These are phyloP conservation scores for Quercus glauca DNA, from an alignment of 306 rosid species.

Conservation along the genomic window DNA sequence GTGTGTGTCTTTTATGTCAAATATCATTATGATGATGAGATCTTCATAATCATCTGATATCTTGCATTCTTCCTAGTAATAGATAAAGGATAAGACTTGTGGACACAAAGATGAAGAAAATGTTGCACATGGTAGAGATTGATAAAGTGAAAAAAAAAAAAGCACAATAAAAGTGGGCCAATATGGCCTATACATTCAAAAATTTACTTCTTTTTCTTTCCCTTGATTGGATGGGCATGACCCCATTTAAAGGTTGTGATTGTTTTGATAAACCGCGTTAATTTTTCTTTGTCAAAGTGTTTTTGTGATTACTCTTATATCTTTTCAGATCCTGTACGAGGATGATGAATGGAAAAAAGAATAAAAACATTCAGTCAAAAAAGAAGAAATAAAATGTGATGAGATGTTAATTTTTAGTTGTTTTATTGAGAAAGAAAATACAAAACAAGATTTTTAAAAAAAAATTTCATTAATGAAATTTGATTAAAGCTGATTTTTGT, in stretches of 20 bases:
- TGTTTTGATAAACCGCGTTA: not conserved
- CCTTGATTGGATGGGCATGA: slow-evolving; percentile 30
- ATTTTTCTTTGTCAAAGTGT: not conserved
- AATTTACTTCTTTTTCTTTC: slow-evolving; percentile 19
- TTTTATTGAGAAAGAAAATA: not conserved
- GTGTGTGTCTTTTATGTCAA: not conserved
- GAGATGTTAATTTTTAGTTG: not conserved
- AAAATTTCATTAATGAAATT: too few relatives aligned
- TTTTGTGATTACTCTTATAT: not conserved
- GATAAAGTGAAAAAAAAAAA: slow-evolving; percentile 33
- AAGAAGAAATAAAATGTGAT: not conserved
- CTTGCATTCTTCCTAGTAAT: slow-evolving; percentile 6
- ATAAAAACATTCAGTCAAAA: not conserved
- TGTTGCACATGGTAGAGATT: slow-evolving; percentile 37
- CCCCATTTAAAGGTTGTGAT: not conserved
- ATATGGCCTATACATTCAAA: slow-evolving; percentile 33
- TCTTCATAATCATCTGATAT: slow-evolving; percentile 17
- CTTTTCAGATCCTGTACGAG: not conserved
- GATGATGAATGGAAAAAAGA: not conserved
- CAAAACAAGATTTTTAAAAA: too few relatives aligned
- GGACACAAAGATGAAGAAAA: slow-evolving; percentile 25
- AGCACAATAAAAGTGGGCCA: slow-evolving; percentile 56
- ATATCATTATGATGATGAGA: slow-evolving; percentile 19
- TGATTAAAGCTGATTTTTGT: too few relatives aligned
- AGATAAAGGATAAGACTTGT: slow-evolving; percentile 8